A percentile compares a stretch with the other conserved stretches of the same genome.
These are phyloP conservation scores for Mortierella hygrophila DNA, from an alignment of 192 early-diverging fungal species.

Conservation along the genomic window DNA sequence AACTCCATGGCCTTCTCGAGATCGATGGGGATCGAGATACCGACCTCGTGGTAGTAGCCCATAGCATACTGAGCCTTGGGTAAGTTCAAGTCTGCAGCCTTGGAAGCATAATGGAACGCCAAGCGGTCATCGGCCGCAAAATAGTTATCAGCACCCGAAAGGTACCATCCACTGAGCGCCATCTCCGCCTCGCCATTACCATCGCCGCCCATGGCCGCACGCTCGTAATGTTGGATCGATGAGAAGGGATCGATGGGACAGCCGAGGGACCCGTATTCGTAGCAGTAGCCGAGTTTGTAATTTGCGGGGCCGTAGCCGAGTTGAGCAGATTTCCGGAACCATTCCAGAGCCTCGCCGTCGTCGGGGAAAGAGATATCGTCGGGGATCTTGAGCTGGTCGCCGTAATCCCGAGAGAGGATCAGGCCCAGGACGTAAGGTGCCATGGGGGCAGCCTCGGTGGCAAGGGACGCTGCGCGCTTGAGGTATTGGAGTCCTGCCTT, in stretches of 20 bases:
- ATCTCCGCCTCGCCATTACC: slow-evolving; percentile 80
- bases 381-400: slow-evolving; percentile 67
- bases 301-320: slow-evolving; percentile 81
- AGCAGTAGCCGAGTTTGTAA: slow-evolving; percentile 83
- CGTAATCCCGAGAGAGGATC: slow-evolving; percentile 79
- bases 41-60: slow-evolving; percentile 91
- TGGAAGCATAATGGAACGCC: slow-evolving; percentile 85
- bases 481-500: slow-evolving; percentile 89
- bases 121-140: slow-evolving; percentile 75
- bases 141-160: slow-evolving; percentile 78
- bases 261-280: slow-evolving; percentile 83
- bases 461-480: slow-evolving; percentile 80
- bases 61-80: slow-evolving; percentile 90
- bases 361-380: slow-evolving; percentile 78
- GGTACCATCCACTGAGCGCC: slow-evolving; percentile 88
- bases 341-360: slow-evolving; percentile 78
- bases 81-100: slow-evolving; percentile 83
- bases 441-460: slow-evolving; percentile 76
- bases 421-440: slow-evolving; percentile 83
- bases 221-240: slow-evolving; percentile 83
- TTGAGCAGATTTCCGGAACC: slow-evolving; percentile 78
- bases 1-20: slow-evolving; percentile 66
- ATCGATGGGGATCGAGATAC: slow-evolving; percentile 73
- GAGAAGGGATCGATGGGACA: slow-evolving; percentile 72
- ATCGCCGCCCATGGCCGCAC: slow-evolving; percentile 62